Evolutionary conservation across 441 rosid genomes (phyloP), one percentile per base, ranked within the genome.

Genomic region (Cnidoscolus chayamansa): DNA sequence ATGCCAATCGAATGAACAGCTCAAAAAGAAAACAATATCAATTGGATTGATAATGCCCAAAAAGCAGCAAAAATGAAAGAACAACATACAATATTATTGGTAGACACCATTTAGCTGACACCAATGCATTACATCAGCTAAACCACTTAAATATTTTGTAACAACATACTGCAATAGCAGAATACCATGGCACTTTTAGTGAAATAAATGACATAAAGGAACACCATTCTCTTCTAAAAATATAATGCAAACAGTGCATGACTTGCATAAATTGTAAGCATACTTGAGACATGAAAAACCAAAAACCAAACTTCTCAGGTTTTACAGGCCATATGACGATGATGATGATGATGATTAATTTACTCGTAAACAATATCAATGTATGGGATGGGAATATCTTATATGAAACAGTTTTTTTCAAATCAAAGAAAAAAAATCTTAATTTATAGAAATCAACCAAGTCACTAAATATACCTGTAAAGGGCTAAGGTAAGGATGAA

Each of bases 401-500:
- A 32, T 16, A 7, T 6, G 16, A 35, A 64, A 10, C 10, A 59
- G 25, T 11, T 31, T 57, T 45, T 61, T 63, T 47, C 43, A 66
- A 57, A 40, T 20, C 1, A 47, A 10, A 25, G 25, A 25, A 25
- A 25, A 25, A 55, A 51, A 5, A 71, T 62, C 32, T 13, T 45
- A 4, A 20, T 47, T 7, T 17, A 0, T 13, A 20, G 35, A 54
- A 32, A 31, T 67, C 13, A 60, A 61, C 53, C 19, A 37, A 62
- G 31, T 17, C 55, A 63, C 8, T 17, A 63, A 31, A n/a, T 19
- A 67, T 88, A 93, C 98, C 98, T 95, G 99, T 78, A 91, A 70
- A 73, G 91, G 87, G 81, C 79, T 88, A 77, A 91, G 87, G 74
- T 76, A 74, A 7, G 89, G 84, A 59, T 65, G 84, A 68, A 86